Conservation (phyloP, 2,329 filamentous ascomycete genomes). For the Penicillium aurantiogriseum region DNA sequence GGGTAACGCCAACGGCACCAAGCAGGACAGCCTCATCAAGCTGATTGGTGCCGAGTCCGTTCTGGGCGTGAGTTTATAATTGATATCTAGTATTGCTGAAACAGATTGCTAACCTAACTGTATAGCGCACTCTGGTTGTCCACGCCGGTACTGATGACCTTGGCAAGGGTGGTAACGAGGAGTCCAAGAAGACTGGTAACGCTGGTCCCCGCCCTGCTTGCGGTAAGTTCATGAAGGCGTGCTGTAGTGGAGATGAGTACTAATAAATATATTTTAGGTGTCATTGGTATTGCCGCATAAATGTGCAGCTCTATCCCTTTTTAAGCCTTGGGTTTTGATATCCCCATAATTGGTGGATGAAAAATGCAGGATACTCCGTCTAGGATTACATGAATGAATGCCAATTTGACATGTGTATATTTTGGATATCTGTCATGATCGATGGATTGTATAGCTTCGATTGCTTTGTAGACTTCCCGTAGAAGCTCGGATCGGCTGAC, state of each 20-base stretch:
- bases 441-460: background rate
- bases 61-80: conserved; percentile 68
- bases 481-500: conserved; percentile 20
- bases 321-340: conserved; percentile 17
- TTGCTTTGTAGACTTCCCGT: conserved; percentile 3
- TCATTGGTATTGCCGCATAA: conserved; percentile 84
- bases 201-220: conserved; percentile 91
- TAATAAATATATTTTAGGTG: conserved; percentile 52
- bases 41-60: conserved; percentile 94
- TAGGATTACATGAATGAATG: conserved; percentile 25
- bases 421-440: background rate
- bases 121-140: conserved; percentile 85
- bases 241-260: conserved; percentile 4
- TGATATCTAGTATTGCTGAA: background rate
- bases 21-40: conserved; percentile 82
- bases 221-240: conserved; percentile 57
- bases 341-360: conserved; percentile 16
- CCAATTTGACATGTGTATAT: conserved; percentile 8
- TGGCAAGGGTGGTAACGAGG: conserved; percentile 84
- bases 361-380: conserved; percentile 23
- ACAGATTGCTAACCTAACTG: conserved; percentile 14
- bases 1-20: conserved; percentile 81
- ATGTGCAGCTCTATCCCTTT: conserved; percentile 19
- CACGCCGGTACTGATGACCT: conserved; percentile 96
- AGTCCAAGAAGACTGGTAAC: conserved; percentile 98